Evolutionary conservation across 169 alveolate species (phyloP).

Genomic region (Theileria parva): DNA sequence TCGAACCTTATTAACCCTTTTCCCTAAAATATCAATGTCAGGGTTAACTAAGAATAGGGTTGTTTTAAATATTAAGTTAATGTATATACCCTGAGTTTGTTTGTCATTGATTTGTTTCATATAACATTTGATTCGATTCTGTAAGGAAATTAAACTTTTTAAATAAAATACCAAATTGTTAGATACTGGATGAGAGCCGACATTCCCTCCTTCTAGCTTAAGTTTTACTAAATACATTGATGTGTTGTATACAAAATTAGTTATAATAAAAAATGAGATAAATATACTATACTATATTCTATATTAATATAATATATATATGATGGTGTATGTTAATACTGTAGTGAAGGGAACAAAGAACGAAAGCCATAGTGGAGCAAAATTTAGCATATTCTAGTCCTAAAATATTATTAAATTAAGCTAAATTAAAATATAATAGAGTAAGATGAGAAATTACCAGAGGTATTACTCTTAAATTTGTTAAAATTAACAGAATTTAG

Average conservation of each 20-base stretch:
- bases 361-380: constrained; percentile 43
- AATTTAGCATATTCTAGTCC: constrained; percentile 60
- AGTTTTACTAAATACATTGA: constrained; percentile 26
- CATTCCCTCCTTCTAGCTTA: constrained; percentile 43
- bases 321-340: constrained; percentile 19
- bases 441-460: background rate
- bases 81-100: constrained; percentile 17
- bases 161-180: constrained; percentile 26
- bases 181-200: constrained; percentile 29
- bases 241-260: background rate
- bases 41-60: background rate
- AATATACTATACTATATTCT: background rate
- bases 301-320: background rate
- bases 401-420: background rate
- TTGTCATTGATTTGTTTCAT: constrained; percentile 43
- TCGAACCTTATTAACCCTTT: background rate
- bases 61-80: background rate
- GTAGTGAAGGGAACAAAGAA: constrained; percentile 49
- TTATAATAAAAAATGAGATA: background rate
- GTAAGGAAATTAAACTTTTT: background rate
- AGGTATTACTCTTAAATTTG: background rate
- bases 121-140: constrained; percentile 48
- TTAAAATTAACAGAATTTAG: background rate
- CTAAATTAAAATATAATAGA: background rate
- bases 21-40: background rate